These are phyloP conservation scores for Sphaerulina populicola DNA, from an alignment of 2,329 filamentous ascomycete species.

Conservation along the genomic window DNA sequence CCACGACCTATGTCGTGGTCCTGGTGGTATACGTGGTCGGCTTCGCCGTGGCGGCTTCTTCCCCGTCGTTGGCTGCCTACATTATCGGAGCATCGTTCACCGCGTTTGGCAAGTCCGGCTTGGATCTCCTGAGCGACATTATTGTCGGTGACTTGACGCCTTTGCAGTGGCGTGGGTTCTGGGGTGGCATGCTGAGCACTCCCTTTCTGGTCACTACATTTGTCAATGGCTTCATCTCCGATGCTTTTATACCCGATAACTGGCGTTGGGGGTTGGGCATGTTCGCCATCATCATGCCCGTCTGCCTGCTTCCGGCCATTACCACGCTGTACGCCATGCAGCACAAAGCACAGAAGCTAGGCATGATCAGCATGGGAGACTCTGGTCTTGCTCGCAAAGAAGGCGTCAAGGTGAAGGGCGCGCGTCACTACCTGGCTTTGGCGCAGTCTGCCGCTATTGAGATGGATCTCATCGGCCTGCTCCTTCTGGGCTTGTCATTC, in stretches of 20 bases:
- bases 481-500: constrained; percentile 21
- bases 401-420: neutral
- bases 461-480: constrained; percentile 20
- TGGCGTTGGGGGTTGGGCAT: constrained; percentile 28
- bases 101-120: constrained; percentile 27
- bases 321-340: constrained; percentile 25
- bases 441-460: constrained; percentile 23
- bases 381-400: constrained; percentile 14
- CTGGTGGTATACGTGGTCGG: constrained; percentile 29
- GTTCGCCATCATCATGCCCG: constrained; percentile 26
- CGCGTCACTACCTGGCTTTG: constrained; percentile 5
- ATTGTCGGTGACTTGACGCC: constrained; percentile 29
- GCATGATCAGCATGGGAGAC: constrained; percentile 20
- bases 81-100: constrained; percentile 26
- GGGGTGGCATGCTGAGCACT: constrained; percentile 16
- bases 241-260: constrained; percentile 34
- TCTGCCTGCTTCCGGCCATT: constrained; percentile 25
- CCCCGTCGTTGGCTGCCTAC: constrained; percentile 20
- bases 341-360: constrained; percentile 19
- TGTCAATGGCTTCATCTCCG: constrained; percentile 39
- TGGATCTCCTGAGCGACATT: constrained; percentile 27
- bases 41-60: constrained; percentile 6
- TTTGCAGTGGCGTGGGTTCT: constrained; percentile 29
- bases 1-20: constrained; percentile 34
- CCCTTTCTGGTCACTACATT: constrained; percentile 37